These are phyloP conservation scores for Verticillium dahliae DNA, from an alignment of 2,329 filamentous ascomycete species.

Conservation along the genomic window DNA sequence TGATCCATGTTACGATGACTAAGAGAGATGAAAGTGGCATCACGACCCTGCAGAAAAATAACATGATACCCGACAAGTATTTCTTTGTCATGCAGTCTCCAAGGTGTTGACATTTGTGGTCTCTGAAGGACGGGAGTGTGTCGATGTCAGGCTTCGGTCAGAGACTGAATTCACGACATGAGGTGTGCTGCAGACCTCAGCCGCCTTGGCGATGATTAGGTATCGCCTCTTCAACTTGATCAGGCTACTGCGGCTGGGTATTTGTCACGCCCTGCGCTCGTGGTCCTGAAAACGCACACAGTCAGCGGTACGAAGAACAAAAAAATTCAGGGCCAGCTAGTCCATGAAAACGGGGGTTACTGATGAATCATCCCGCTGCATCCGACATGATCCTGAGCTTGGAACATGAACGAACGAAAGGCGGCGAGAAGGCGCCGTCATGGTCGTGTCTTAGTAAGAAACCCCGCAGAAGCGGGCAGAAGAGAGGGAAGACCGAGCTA, in stretches of 20 bases:
- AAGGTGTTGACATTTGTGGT: too few species aligned
- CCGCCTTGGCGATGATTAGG: too few species aligned
- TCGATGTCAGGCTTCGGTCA: too few species aligned
- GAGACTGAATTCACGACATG: too few species aligned
- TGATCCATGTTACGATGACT: slow-evolving; percentile 38
- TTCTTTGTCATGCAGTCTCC: too few species aligned
- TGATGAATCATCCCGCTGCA: slow-evolving; percentile 10
- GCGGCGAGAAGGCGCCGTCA: background rate
- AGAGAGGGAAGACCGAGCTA: background rate
- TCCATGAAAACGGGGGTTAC: background rate
- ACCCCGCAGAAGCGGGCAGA: background rate
- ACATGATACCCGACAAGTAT: background rate
- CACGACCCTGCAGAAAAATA: background rate
- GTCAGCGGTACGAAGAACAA: background rate
- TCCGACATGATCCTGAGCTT: background rate
- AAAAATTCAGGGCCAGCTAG: background rate
- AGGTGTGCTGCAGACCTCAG: too few species aligned
- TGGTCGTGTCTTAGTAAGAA: background rate
- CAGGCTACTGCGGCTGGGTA: too few species aligned
- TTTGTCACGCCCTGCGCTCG: too few species aligned
- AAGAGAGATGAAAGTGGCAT: background rate
- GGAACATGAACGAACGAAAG: background rate
- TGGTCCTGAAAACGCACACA: background rate
- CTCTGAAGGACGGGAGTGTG: too few species aligned
- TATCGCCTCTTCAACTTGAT: too few species aligned